A percentile compares a stretch with the other conserved stretches of the same genome.
phyloP scores from a whole-genome alignment of 2,329 filamentous ascomycete genomes.

The Leptographium lundbergii region DNA sequence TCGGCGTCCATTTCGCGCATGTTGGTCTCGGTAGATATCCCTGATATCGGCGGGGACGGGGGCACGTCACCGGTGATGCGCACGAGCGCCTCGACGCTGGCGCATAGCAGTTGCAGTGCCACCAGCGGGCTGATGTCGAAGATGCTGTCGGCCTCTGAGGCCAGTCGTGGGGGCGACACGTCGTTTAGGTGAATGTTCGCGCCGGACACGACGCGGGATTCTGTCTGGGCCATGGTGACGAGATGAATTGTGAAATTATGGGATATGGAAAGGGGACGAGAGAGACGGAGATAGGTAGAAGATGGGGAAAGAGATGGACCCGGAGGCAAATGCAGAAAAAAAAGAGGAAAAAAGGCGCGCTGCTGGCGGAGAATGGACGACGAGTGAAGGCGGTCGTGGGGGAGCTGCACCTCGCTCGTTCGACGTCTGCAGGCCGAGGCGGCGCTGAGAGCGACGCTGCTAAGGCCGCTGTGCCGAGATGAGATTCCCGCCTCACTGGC shows the following conservation, averaged over 20 bases:
- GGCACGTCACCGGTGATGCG: slow-evolving; percentile 66
- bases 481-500: not conserved
- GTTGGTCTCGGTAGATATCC: slow-evolving; percentile 45
- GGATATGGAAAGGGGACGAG: not conserved
- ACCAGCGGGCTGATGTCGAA: slow-evolving; percentile 59
- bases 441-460: not conserved
- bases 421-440: not conserved
- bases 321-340: not conserved
- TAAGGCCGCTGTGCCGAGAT: not conserved
- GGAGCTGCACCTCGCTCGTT: not conserved
- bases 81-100: slow-evolving; percentile 58
- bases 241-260: not conserved
- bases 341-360: not conserved
- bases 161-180: slow-evolving; percentile 8
- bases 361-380: not conserved
- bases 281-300: not conserved
- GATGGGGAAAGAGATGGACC: not conserved
- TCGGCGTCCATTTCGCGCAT: slow-evolving; percentile 51
- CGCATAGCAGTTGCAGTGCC: slow-evolving; percentile 68
- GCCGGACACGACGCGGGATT: not conserved
- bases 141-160: slow-evolving; percentile 43
- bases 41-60: slow-evolving; percentile 59
- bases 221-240: not conserved
- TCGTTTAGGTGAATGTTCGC: not conserved
- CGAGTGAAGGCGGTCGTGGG: not conserved